phyloP scores from a whole-genome alignment of 345 rosid species.

The Citrus reticulata region DNA sequence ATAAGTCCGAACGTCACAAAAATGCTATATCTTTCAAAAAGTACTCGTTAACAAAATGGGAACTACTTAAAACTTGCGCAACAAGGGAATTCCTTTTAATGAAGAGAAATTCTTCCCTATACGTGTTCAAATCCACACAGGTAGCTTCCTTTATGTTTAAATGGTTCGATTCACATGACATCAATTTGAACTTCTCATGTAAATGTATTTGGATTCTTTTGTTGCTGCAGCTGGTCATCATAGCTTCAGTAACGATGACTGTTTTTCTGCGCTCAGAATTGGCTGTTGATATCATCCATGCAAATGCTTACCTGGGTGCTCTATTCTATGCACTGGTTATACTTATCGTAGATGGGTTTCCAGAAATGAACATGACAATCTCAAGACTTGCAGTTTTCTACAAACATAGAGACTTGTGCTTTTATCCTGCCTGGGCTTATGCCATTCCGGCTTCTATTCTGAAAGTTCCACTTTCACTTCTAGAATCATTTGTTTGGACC shows the following conservation, averaged over 20 bases:
- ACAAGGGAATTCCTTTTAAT: slow-evolving; percentile 24
- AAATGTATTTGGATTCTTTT: neutral
- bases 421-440: slow-evolving; percentile 79
- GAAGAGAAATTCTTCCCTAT: slow-evolving; percentile 33
- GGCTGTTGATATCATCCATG: slow-evolving; percentile 29
- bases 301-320: slow-evolving; percentile 43
- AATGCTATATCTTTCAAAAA: slow-evolving; percentile 30
- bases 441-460: slow-evolving; percentile 46
- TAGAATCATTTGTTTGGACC: slow-evolving; percentile 55
- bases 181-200: neutral
- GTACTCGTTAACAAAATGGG: slow-evolving; percentile 26
- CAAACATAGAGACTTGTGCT: slow-evolving; percentile 62
- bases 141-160: slow-evolving; percentile 10
- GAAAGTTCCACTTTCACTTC: slow-evolving; percentile 39
- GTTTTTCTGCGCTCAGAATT: slow-evolving; percentile 49
- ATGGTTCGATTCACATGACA: neutral
- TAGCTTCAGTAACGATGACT: slow-evolving; percentile 46
- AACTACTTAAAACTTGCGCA: slow-evolving; percentile 37
- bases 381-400: slow-evolving; percentile 63
- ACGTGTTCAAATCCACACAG: slow-evolving; percentile 35
- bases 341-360: slow-evolving; percentile 55
- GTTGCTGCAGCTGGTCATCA: slow-evolving; percentile 37
- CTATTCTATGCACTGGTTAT: slow-evolving; percentile 44
- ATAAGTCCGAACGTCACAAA: slow-evolving; percentile 23
- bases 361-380: slow-evolving; percentile 59